These are phyloP conservation scores for Psilocybe mexicana DNA, from an alignment of 1,284 basidiomycete species.

Conservation along the genomic window DNA sequence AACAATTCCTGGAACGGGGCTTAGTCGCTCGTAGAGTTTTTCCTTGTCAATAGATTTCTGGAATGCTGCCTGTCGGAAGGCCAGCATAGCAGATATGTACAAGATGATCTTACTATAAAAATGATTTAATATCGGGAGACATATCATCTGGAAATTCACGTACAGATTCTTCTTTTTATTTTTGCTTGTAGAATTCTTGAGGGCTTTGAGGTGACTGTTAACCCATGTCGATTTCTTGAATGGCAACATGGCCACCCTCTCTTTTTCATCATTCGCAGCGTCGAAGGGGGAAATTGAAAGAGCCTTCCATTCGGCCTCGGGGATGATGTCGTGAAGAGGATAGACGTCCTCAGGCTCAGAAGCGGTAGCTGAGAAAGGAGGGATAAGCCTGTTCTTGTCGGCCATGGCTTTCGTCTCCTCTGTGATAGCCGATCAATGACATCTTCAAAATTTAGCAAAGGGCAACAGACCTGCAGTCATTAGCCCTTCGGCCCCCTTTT, in stretches of 20 bases:
- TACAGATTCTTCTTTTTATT: slow-evolving; percentile 58
- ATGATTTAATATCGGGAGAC: background rate
- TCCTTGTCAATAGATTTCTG: slow-evolving; percentile 49
- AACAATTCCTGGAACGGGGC: slow-evolving; percentile 60
- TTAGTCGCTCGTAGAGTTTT: slow-evolving; percentile 55
- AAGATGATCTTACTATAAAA: slow-evolving; percentile 66
- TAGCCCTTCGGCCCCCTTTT: slow-evolving; percentile 64
- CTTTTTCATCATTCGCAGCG: slow-evolving; percentile 46
- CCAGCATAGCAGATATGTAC: slow-evolving; percentile 78
- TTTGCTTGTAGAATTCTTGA: slow-evolving; percentile 35
- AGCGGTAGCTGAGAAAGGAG: slow-evolving; percentile 68
- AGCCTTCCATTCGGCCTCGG: slow-evolving; percentile 74
- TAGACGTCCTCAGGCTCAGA: slow-evolving; percentile 74
- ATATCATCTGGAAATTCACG: slow-evolving; percentile 7
- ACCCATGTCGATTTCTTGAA: slow-evolving; percentile 69
- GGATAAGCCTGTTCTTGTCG: slow-evolving; percentile 71
- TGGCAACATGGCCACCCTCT: slow-evolving; percentile 60
- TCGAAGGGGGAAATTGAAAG: slow-evolving; percentile 57
- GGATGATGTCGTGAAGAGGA: slow-evolving; percentile 72
- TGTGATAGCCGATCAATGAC: slow-evolving; percentile 26
- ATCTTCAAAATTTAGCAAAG: background rate
- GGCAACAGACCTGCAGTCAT: slow-evolving; percentile 59
- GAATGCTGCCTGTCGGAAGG: slow-evolving; percentile 56
- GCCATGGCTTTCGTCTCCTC: slow-evolving; percentile 66
- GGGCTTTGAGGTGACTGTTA: slow-evolving; percentile 52